Conservation (phyloP, 148 eudicot genomes). For the Rhododendron ovatum region DNA sequence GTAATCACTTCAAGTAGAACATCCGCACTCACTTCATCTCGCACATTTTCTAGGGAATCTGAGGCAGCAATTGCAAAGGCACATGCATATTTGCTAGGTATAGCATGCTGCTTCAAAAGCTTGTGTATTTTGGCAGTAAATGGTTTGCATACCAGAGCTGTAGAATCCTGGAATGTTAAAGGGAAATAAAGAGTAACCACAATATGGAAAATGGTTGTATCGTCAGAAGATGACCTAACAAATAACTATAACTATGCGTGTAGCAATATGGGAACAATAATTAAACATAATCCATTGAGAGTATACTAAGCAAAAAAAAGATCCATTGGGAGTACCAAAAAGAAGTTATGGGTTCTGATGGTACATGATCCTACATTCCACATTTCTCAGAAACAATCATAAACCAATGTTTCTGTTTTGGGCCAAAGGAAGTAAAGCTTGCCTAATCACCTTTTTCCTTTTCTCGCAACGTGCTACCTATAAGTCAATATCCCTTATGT, state of each 20-base stretch:
- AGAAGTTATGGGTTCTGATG: neutral
- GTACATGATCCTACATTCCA: neutral
- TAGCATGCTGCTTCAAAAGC: constrained; percentile 53
- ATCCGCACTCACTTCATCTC: constrained; percentile 44
- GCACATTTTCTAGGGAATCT: constrained; percentile 48
- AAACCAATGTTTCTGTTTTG: neutral
- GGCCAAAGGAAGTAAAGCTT: neutral
- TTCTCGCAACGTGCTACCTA: neutral
- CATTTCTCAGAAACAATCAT: neutral
- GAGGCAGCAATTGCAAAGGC: constrained; percentile 72
- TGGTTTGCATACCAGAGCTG: constrained; percentile 40
- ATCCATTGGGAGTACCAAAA: neutral
- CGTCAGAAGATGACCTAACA: neutral
- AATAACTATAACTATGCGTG: neutral
- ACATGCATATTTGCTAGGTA: constrained; percentile 75
- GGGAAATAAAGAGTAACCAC: neutral
- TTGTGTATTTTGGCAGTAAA: constrained; percentile 65
- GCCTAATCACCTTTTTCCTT: neutral
- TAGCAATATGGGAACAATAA: neutral
- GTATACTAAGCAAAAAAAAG: neutral
- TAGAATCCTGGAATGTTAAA: constrained; percentile 48
- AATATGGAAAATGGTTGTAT: neutral
- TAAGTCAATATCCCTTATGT: neutral
- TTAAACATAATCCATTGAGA: neutral
- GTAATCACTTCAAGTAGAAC: neutral